Base-by-base conservation (phyloP, 371 early-diverging fungal genomes). In the Mucor racemosus region DNA sequence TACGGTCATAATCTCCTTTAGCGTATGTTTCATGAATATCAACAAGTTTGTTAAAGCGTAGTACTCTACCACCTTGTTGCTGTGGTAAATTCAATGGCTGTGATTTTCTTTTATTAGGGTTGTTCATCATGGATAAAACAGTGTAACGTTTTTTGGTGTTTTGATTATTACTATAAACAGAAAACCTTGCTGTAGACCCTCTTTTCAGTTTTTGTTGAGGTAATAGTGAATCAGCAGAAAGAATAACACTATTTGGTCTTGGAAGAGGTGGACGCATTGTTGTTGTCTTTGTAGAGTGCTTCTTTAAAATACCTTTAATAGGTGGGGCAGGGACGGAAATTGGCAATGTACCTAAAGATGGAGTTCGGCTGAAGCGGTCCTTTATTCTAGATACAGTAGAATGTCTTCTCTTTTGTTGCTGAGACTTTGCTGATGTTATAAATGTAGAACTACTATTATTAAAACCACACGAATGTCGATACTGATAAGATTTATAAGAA, bases 1-100 rank as follows among this genome's bases (percentile, higher is more conserved):
- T 76, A 9, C 92, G 85, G 62, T 92, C 92, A 64, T 92, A 92
- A 39, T 90, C 86, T 8, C 78, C 80, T 15, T 85, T 78, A 17
- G 89, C 83, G 72, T 80, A 92, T 8, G 92, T 90, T 54, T 85
- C 82, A 38, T 84, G 80, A 5, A 91, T 64, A 34, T 65, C 64
- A 7, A 71, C 71, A 9, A 44, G 40, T n/a, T 62, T 64, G 31
- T 70, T 66, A 50, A 81, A 81, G 1, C 71, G 66, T 10, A 38
- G 4, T 9, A 80, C 73, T 31, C 26, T 21, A 11, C 50, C 13
- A 4, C 7, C 4, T 4, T 44, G 26, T 17, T 44, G 7, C 17
- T 44, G 44, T 1, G 35, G 7, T 1, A 6, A 33, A 11, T 55
- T 13, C 39, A 17, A 59, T 33, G 14, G 54, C n/a, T 40, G 55